Conservation (phyloP, 164 flowering plant genomes). For the Vitis rupestris region DNA sequence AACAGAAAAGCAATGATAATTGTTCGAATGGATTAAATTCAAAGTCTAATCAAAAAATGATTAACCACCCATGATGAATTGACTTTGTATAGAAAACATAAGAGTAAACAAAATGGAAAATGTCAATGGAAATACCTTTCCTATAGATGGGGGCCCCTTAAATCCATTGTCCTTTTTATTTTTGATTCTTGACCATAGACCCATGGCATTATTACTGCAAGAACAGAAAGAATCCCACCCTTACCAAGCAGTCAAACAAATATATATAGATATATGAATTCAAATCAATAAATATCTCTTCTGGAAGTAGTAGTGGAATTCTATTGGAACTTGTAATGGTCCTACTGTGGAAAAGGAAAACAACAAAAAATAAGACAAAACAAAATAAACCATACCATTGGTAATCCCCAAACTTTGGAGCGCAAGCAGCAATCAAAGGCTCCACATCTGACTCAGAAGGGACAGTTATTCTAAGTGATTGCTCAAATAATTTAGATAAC, state of each 20-base stretch:
- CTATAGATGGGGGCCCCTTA: constrained; percentile 66
- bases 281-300: neutral
- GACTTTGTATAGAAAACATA: neutral
- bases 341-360: neutral
- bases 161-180: constrained; percentile 47
- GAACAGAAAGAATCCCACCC: neutral
- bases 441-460: constrained; percentile 58
- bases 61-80: neutral
- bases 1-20: neutral
- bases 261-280: neutral
- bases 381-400: constrained; percentile 56
- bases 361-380: neutral
- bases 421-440: constrained; percentile 61
- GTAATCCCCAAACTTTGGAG: constrained; percentile 80
- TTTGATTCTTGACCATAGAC: constrained; percentile 70
- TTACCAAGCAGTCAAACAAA: neutral
- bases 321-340: too few species aligned
- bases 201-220: constrained; percentile 92
- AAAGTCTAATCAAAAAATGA: neutral
- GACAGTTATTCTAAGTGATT: constrained; percentile 51
- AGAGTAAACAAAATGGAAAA: neutral
- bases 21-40: neutral
- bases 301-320: neutral
- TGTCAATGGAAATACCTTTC: constrained; percentile 53
- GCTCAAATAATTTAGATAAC: constrained; percentile 57